phyloP scores from a whole-genome alignment of 495 filamentous ascomycete genomes.

The Clohesyomyces aquaticus region DNA sequence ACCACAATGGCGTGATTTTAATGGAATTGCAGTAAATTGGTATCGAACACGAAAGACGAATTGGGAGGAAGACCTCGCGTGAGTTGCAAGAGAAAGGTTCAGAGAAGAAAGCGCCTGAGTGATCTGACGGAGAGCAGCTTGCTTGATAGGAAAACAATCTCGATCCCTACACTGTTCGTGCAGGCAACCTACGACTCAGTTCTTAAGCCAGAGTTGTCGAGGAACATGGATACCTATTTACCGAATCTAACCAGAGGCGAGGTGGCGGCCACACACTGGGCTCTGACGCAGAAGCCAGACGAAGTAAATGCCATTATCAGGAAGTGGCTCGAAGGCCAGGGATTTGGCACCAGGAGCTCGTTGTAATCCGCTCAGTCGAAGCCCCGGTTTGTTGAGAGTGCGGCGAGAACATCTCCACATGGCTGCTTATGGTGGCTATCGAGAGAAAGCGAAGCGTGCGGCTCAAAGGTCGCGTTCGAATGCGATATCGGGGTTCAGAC shows the following conservation, averaged over 20 bases:
- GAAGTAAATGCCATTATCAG: constrained; percentile 48
- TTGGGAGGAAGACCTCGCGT: constrained; percentile 70
- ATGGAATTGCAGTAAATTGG: constrained; percentile 66
- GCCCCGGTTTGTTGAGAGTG: not conserved
- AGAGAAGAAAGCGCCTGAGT: not conserved
- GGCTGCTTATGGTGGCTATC: constrained; percentile 6
- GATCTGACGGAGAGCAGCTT: constrained; percentile 30
- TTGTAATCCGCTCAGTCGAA: constrained; percentile 39
- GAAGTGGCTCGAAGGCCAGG: constrained; percentile 47
- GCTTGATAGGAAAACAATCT: constrained; percentile 51
- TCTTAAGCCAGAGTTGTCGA: constrained; percentile 67
- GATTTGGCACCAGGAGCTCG: constrained; percentile 45
- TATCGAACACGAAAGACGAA: constrained; percentile 75
- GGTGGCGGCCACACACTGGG: constrained; percentile 51
- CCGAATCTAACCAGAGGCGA: constrained; percentile 57
- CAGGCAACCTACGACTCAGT: constrained; percentile 67
- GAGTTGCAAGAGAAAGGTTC: constrained; percentile 35
- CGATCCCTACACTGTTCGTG: constrained; percentile 74
- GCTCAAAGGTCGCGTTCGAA: not conserved
- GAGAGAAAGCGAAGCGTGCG: constrained; percentile 10
- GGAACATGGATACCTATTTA: constrained; percentile 67
- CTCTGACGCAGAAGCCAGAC: constrained; percentile 47
- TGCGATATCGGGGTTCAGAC: constrained; percentile 32
- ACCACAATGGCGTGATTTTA: constrained; percentile 14
- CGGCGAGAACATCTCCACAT: constrained; percentile 18